phyloP scores from a whole-genome alignment of 192 early-diverging fungal species.

The Piromyces finnis region DNA sequence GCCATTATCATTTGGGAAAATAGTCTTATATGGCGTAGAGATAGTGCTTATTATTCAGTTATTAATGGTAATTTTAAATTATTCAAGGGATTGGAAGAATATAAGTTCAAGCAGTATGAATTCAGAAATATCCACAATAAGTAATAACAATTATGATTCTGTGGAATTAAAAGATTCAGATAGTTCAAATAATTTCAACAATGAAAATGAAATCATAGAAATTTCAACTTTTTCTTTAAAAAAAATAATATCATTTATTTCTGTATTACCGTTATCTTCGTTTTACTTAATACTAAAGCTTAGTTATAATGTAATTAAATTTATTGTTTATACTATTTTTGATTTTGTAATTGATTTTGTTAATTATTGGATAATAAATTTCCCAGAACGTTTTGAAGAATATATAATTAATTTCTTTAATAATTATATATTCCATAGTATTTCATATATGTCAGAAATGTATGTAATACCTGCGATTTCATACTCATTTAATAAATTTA shows the following conservation, averaged over 20 bases:
- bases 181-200: neutral
- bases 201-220: neutral
- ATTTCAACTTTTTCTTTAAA: neutral
- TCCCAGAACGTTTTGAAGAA: neutral
- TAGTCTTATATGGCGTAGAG: neutral
- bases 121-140: neutral
- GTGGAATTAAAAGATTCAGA: neutral
- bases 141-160: neutral
- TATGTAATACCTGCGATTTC: neutral
- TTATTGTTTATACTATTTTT: neutral
- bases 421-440: neutral
- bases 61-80: neutral
- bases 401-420: neutral
- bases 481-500: neutral
- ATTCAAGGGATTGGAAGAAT: neutral
- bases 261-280: neutral
- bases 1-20: neutral
- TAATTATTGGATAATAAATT: neutral
- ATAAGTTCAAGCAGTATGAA: neutral
- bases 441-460: neutral
- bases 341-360: neutral
- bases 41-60: neutral
- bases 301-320: neutral
- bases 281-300: neutral
- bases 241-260: neutral